Conservation (phyloP, 371 early-diverging fungal genomes). For the Mucor indicus region DNA sequence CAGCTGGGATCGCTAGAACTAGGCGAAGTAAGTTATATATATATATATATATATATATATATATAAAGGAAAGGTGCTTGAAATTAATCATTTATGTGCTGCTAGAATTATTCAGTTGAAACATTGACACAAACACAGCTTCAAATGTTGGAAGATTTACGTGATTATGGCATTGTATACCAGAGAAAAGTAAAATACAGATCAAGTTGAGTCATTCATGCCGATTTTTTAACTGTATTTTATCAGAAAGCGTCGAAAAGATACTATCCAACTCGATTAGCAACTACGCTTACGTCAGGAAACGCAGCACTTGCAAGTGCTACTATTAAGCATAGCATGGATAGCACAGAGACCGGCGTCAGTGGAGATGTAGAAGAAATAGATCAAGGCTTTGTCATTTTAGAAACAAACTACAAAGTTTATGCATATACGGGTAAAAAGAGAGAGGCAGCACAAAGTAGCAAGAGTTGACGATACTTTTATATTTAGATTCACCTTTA, state of each 20-base stretch:
- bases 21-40: constrained; percentile 59
- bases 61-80: too few relatives aligned
- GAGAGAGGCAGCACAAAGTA: too few relatives aligned
- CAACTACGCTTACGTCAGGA: constrained; percentile 88
- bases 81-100: background rate
- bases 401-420: constrained; percentile 92
- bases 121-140: constrained; percentile 81
- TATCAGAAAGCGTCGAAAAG: constrained; percentile 66
- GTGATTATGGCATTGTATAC: constrained; percentile 88
- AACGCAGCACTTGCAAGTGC: constrained; percentile 43
- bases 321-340: constrained; percentile 7
- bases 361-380: constrained; percentile 44
- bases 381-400: constrained; percentile 74
- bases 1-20: constrained; percentile 87
- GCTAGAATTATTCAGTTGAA: constrained; percentile 80
- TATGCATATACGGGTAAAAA: constrained; percentile 93
- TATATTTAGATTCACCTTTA: constrained; percentile 74
- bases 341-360: constrained; percentile 15
- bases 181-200: constrained; percentile 63
- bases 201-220: too few relatives aligned
- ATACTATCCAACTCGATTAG: constrained; percentile 91
- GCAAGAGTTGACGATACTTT: too few relatives aligned
- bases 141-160: constrained; percentile 83
- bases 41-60: too few relatives aligned
- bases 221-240: too few relatives aligned